Base-by-base conservation (phyloP, 1,284 basidiomycete genomes). In the Kwoniella shivajii region DNA sequence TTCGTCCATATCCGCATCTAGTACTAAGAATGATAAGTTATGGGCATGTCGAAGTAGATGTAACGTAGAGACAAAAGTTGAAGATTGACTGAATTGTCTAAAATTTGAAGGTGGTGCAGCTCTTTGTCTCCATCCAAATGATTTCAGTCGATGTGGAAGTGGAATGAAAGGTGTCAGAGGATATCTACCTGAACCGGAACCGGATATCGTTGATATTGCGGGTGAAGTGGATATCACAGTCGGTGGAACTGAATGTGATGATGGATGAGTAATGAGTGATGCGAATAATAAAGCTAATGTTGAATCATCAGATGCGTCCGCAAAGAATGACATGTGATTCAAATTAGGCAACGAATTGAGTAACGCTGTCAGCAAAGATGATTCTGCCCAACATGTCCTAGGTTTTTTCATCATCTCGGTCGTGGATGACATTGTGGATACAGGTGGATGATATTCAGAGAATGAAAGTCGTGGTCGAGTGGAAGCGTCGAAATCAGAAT, bases 41-140 rank as follows among this genome's bases (percentile, higher is more conserved):
- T 67, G 65, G 6, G 71, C 67, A 46, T 72, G 66, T 24, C 68
- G 59, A 13, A 76, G 37, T 24, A 75, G 59, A 18, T 72, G 72
- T 4, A 69, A 57, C 10, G 66, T 69, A 6, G 71, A 69, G 30
- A 73, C 69, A 56, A 74, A 76, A 7, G 68, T 69, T 10, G 68
- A 66, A 1, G 70, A 56, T 51, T 71, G 67, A 11, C 65, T 60
- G 54, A 73, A 75, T 10, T 57, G 44, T 7, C 68, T 61, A 30
- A 68, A 61, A 1, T 59, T 65, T 5, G 36, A 27, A 2, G 71
- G 72, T 1, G 71, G 73, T 6, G 60, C 47, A 10, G 69, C 71
- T 4, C 74, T 69, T 51, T 73, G 72, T 39, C 74, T 56, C 74
- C 74, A 76, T 6, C 74, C 72, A 44, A 76, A 74, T 3, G 73